phyloP scores from a whole-genome alignment of 805 yeast species.

The Saccharomycopsis sp. region DNA sequence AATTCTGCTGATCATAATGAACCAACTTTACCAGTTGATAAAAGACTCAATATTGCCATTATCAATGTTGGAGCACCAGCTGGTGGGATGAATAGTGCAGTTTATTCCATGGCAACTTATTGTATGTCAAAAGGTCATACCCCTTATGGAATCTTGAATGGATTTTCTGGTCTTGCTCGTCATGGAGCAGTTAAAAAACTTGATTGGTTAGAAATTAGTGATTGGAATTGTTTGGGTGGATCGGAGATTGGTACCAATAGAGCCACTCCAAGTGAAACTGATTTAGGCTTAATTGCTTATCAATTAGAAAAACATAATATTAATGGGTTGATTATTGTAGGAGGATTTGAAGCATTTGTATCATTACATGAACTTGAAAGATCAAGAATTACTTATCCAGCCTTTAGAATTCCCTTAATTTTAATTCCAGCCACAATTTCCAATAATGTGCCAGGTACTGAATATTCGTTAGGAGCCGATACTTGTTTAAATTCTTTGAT shows the following conservation, averaged over 20 bases:
- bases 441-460: conserved; percentile 75
- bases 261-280: conserved; percentile 51
- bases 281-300: conserved; percentile 63
- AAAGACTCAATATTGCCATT: conserved; percentile 55
- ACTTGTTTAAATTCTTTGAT: conserved; percentile 64
- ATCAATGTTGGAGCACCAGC: conserved; percentile 76
- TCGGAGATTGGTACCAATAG: conserved; percentile 78
- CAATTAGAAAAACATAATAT: conserved; percentile 57
- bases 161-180: conserved; percentile 59
- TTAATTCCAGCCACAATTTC: conserved; percentile 73
- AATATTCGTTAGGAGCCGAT: conserved; percentile 66
- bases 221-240: conserved; percentile 70
- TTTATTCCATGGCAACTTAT: conserved; percentile 61
- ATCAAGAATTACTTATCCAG: conserved; percentile 53
- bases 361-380: conserved; percentile 56
- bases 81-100: conserved; percentile 71
- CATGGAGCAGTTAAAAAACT: conserved; percentile 51
- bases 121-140: conserved; percentile 69
- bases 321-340: conserved; percentile 64
- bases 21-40: conserved; percentile 42
- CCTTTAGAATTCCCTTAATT: conserved; percentile 69
- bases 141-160: conserved; percentile 63
- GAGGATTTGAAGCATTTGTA: conserved; percentile 76
- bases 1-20: conserved; percentile 59
- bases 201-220: conserved; percentile 59